Percentiles rank a stretch among this genome's conserved stretches.
These are phyloP conservation scores for Tricholoma terreum DNA, from an alignment of 768 basidiomycete species.

Conservation along the genomic window DNA sequence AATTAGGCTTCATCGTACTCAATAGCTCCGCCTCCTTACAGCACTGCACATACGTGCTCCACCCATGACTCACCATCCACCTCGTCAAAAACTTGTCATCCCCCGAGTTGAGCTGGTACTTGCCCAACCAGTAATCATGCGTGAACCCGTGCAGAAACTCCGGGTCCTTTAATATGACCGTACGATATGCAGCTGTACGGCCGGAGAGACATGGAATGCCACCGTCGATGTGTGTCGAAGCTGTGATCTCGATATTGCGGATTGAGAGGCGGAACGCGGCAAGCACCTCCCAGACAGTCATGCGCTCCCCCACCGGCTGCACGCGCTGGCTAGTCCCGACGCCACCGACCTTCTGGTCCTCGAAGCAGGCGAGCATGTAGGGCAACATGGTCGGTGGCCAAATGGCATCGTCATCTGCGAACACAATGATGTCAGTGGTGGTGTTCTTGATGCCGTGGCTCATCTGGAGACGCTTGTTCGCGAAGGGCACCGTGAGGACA, in stretches of 20 bases:
- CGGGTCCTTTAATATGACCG: constrained; percentile 92
- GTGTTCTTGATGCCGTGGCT: constrained; percentile 88
- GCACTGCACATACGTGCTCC: constrained; percentile 91
- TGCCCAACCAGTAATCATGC: constrained; percentile 90
- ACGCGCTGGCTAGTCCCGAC: constrained; percentile 91
- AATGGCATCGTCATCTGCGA: constrained; percentile 94
- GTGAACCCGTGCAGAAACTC: constrained; percentile 92
- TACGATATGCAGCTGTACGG: constrained; percentile 90
- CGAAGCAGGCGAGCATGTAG: constrained; percentile 86
- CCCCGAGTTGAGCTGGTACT: constrained; percentile 92
- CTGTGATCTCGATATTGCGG: constrained; percentile 89
- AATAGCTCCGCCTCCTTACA: constrained; percentile 84
- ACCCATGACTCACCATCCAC: constrained; percentile 96
- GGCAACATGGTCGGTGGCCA: constrained; percentile 93
- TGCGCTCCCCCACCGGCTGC: constrained; percentile 66
- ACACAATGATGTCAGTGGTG: constrained; percentile 90
- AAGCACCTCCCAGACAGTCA: constrained; percentile 96
- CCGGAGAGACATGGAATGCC: constrained; percentile 91
- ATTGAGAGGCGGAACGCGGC: constrained; percentile 92
- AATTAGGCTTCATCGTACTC: constrained; percentile 95
- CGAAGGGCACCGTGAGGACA: constrained; percentile 87
- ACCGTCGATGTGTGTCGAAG: constrained; percentile 90
- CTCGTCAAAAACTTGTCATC: constrained; percentile 94
- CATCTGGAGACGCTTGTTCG: constrained; percentile 95
- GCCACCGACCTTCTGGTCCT: constrained; percentile 91